Percentiles rank a stretch among this genome's conserved stretches.
Evolutionary conservation across 805 yeast genomes (phyloP).

Genomic region (Candida peoriensis): DNA sequence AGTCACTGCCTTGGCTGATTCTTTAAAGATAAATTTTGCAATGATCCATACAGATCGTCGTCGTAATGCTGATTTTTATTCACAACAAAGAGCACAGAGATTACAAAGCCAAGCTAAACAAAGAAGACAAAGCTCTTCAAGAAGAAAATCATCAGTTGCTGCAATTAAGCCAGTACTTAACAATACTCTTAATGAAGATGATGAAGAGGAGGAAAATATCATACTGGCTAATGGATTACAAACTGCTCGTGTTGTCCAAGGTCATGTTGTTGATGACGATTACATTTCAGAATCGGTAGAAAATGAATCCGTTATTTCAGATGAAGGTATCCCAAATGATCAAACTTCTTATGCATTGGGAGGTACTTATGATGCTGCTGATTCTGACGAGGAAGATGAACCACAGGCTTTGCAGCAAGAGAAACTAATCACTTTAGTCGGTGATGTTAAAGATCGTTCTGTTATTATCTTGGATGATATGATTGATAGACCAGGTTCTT

Average conservation of each 20-base stretch:
- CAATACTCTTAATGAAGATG: conserved; percentile 35
- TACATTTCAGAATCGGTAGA: conserved; percentile 36
- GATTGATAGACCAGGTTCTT: conserved; percentile 92
- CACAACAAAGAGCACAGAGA: conserved; percentile 33
- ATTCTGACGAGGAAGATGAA: conserved; percentile 86
- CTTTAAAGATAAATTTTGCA: conserved; percentile 92
- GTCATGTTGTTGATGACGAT: conserved; percentile 93
- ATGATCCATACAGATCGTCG: conserved; percentile 99
- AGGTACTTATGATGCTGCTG: conserved; percentile 73
- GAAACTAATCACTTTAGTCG: conserved; percentile 91
- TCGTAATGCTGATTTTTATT: conserved; percentile 63
- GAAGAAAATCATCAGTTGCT: conserved; percentile 38
- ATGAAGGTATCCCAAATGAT: conserved; percentile 21
- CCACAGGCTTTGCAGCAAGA: conserved; percentile 44
- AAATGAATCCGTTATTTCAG: conserved; percentile 28
- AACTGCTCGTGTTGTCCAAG: conserved; percentile 93
- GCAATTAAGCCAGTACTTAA: too few relatives aligned
- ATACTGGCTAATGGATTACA: conserved; percentile 77
- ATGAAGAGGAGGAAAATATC: conserved; percentile 59
- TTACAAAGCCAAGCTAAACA: conserved; percentile 27
- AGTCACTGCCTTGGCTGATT: conserved; percentile 97
- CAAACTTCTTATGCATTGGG: conserved; percentile 58
- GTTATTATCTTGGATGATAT: conserved; percentile 95
- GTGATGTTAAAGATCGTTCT: conserved; percentile 87
- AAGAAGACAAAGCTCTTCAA: conserved; percentile 43